Percentiles rank a stretch among this genome's conserved stretches.
phyloP scores from a whole-genome alignment of 2,329 filamentous ascomycete genomes.

The Sclerotiophoma versabilis region DNA sequence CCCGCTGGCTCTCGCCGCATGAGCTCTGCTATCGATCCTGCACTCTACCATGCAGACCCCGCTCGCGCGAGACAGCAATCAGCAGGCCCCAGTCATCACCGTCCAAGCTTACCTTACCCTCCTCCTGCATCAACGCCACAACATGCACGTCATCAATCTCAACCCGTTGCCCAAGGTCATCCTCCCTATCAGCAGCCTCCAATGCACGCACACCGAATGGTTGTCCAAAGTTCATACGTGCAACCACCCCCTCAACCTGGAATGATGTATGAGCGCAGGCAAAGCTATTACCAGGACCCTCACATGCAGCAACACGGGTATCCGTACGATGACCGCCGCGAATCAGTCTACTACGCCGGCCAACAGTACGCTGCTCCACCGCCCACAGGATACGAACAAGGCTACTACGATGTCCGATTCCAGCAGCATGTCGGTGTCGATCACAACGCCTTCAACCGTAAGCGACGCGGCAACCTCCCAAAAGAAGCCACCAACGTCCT shows the following conservation, averaged over 20 bases:
- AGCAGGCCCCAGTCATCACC: slow-evolving; percentile 30
- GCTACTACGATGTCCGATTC: slow-evolving; percentile 39
- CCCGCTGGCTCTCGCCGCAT: slow-evolving; percentile 26
- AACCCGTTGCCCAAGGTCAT: slow-evolving; percentile 29
- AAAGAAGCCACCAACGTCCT: slow-evolving; percentile 87
- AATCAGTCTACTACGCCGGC: slow-evolving; percentile 31
- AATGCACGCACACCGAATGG: slow-evolving; percentile 18
- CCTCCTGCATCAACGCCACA: slow-evolving; percentile 23
- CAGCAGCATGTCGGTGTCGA: slow-evolving; percentile 39
- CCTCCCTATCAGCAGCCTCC: slow-evolving; percentile 2
- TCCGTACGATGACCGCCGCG: slow-evolving; percentile 28
- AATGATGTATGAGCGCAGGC: slow-evolving; percentile 29
- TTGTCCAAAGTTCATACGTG: slow-evolving; percentile 19
- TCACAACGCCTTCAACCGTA: slow-evolving; percentile 51
- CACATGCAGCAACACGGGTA: slow-evolving; percentile 24
- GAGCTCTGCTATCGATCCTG: slow-evolving; percentile 33
- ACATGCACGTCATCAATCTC: slow-evolving; percentile 39
- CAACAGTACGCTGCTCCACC: slow-evolving; percentile 20
- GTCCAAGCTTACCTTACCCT: slow-evolving; percentile 38
- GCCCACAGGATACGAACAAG: slow-evolving; percentile 26
- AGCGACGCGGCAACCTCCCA: slow-evolving; percentile 83
- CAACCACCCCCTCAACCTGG: slow-evolving; percentile 17
- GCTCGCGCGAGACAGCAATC: slow-evolving; percentile 16
- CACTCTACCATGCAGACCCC: slow-evolving; percentile 19
- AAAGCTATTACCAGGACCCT: slow-evolving; percentile 38